Conservation (phyloP, 1,139 yeast species). For the Chernovozyma aurita region DNA sequence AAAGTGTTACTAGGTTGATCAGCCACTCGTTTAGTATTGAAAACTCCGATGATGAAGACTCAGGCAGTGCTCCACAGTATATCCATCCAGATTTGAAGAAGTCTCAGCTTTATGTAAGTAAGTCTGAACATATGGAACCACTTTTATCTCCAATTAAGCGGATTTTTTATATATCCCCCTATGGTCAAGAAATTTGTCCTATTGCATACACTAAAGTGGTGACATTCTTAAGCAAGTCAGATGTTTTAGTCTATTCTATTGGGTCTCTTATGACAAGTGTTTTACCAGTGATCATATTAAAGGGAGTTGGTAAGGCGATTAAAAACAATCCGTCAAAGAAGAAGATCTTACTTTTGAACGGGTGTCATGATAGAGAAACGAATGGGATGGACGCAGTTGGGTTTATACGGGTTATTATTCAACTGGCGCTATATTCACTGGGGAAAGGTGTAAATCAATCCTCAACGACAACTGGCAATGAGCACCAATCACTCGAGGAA, state of each 20-base stretch:
- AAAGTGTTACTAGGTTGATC: neutral
- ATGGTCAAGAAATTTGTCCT: slow-evolving; percentile 85
- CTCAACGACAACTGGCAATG: slow-evolving; percentile 3
- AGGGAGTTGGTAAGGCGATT: slow-evolving; percentile 66
- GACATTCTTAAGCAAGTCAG: slow-evolving; percentile 45
- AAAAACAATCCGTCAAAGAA: slow-evolving; percentile 34
- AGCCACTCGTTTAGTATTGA: neutral
- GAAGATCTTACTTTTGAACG: slow-evolving; percentile 63
- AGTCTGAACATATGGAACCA: slow-evolving; percentile 49
- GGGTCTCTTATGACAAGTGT: slow-evolving; percentile 89
- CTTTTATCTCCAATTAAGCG: slow-evolving; percentile 72
- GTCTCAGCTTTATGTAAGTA: slow-evolving; percentile 71
- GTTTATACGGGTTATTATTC: slow-evolving; percentile 51
- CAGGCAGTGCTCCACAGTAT: slow-evolving; percentile 67
- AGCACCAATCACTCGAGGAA: slow-evolving; percentile 2
- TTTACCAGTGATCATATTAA: slow-evolving; percentile 68
- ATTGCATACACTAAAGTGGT: slow-evolving; percentile 64
- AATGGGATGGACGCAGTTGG: slow-evolving; percentile 58
- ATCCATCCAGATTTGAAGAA: slow-evolving; percentile 74
- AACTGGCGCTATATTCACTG: slow-evolving; percentile 42
- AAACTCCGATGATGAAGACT: slow-evolving; percentile 30
- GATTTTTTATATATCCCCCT: slow-evolving; percentile 78
- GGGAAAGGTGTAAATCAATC: slow-evolving; percentile 8
- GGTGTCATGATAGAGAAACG: slow-evolving; percentile 74
- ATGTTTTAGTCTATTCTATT: slow-evolving; percentile 68